These are phyloP conservation scores for Aegle marmelos DNA, from an alignment of 345 rosid genomes.

Conservation along the genomic window DNA sequence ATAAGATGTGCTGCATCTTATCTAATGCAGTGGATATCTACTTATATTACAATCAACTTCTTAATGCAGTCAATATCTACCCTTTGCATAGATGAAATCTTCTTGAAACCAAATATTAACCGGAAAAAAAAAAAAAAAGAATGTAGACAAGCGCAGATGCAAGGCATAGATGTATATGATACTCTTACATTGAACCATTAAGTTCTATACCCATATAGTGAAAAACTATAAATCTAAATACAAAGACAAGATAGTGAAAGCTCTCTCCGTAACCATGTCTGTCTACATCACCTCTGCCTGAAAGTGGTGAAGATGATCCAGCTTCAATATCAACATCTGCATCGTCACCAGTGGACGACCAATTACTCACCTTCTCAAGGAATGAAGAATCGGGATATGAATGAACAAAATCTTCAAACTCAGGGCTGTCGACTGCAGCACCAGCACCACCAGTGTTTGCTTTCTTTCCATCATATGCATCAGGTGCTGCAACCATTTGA, in stretches of 20 bases:
- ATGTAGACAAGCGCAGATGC: background rate
- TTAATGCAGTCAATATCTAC: no score
- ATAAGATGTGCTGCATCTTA: no score
- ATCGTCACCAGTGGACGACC: constrained; percentile 33
- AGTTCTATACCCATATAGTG: background rate
- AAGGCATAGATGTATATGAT: background rate
- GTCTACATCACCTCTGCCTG: constrained; percentile 28
- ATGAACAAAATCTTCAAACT: constrained; percentile 50
- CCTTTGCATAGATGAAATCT: background rate
- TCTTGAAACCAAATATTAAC: background rate
- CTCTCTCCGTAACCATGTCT: constrained; percentile 4
- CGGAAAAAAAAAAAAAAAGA: background rate
- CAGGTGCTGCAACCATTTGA: constrained; percentile 48
- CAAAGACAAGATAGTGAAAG: background rate
- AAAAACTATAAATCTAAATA: background rate
- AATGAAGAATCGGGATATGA: constrained; percentile 39
- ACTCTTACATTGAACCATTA: background rate
- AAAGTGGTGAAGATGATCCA: constrained; percentile 26
- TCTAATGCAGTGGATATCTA: no score
- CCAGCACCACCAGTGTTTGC: constrained; percentile 3
- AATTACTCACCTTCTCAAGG: constrained; percentile 34
- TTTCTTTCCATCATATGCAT: constrained; percentile 33
- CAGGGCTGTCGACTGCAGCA: constrained; percentile 9
- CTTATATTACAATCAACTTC: no score
- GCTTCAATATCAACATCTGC: constrained; percentile 46